phyloP scores from a whole-genome alignment of 306 rosid species.

The Castanea sativa region DNA sequence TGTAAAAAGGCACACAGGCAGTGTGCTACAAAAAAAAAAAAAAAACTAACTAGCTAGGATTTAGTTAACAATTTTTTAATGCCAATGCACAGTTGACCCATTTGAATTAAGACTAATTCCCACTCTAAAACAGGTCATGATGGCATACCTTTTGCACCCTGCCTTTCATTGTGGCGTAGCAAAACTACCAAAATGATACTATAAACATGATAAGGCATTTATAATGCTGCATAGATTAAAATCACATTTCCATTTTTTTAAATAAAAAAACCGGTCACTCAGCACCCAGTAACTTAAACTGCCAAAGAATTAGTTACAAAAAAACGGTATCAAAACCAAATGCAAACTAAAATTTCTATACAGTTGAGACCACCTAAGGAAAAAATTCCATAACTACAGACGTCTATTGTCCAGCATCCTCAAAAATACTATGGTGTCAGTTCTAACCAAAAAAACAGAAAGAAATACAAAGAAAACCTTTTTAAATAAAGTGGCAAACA shows the following conservation, averaged over 20 bases:
- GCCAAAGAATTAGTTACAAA: background rate
- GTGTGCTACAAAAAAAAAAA: too few species aligned
- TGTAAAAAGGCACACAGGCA: constrained; percentile 5
- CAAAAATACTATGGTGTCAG: background rate
- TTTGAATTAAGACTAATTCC: too few species aligned
- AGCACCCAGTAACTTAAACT: background rate
- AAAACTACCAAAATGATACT: background rate
- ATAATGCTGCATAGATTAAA: background rate
- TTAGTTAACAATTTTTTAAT: too few species aligned
- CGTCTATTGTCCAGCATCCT: background rate
- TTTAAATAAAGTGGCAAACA: background rate
- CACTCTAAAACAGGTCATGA: too few species aligned
- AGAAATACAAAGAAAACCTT: background rate
- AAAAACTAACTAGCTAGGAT: too few species aligned
- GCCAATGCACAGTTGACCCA: too few species aligned
- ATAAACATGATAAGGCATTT: background rate
- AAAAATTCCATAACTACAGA: background rate
- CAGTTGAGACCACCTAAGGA: background rate
- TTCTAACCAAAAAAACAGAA: background rate
- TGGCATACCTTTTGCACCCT: too few species aligned
- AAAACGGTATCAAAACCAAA: background rate
- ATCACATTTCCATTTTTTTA: too few species aligned
- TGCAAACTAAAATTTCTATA: background rate
- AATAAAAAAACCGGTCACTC: background rate
- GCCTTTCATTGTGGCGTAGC: background rate